phyloP scores from a whole-genome alignment of 176 grass and related monocot genomes.

The Ananas comosus region DNA sequence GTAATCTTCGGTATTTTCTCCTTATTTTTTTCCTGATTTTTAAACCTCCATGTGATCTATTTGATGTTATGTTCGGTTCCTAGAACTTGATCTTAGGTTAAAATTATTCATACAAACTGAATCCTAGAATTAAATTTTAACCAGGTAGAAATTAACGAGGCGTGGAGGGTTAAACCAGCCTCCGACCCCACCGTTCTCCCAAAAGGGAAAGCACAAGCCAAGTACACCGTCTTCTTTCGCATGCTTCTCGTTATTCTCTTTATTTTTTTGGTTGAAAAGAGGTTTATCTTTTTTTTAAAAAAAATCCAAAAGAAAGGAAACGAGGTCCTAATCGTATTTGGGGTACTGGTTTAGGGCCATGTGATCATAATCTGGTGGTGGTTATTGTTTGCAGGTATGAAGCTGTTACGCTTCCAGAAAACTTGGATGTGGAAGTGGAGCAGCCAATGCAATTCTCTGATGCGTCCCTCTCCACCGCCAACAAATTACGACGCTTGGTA shows the following conservation, averaged over 20 bases:
- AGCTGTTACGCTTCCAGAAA: constrained; percentile 61
- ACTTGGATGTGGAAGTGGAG: constrained; percentile 52
- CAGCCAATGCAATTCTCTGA: constrained; percentile 43
- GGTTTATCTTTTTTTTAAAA: not conserved
- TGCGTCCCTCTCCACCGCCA: constrained; percentile 11
- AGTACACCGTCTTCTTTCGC: constrained; percentile 26
- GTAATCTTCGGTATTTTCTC: not conserved
- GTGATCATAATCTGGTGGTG: constrained; percentile 13
- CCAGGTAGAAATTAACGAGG: constrained; percentile 65
- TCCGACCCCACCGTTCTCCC: constrained; percentile 46
- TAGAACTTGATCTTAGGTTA: not conserved
- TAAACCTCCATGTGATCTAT: constrained; percentile 3
- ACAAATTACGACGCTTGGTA: constrained; percentile 64
- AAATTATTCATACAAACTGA: not conserved
- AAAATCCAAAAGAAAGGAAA: not conserved
- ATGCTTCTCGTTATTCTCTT: too few relatives aligned
- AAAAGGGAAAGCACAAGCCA: constrained; percentile 76
- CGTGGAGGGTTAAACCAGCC: constrained; percentile 48
- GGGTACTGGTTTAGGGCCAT: not conserved
- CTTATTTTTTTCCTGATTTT: not conserved
- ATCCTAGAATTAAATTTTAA: constrained; percentile 2
- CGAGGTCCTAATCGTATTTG: too few relatives aligned
- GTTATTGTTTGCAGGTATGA: constrained; percentile 52
- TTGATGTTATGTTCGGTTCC: not conserved
- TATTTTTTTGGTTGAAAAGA: too few relatives aligned